Percentiles rank a stretch among this genome's conserved stretches.
phyloP scores from a whole-genome alignment of 2,329 filamentous ascomycete species.

The Fusarium drepaniforme region DNA sequence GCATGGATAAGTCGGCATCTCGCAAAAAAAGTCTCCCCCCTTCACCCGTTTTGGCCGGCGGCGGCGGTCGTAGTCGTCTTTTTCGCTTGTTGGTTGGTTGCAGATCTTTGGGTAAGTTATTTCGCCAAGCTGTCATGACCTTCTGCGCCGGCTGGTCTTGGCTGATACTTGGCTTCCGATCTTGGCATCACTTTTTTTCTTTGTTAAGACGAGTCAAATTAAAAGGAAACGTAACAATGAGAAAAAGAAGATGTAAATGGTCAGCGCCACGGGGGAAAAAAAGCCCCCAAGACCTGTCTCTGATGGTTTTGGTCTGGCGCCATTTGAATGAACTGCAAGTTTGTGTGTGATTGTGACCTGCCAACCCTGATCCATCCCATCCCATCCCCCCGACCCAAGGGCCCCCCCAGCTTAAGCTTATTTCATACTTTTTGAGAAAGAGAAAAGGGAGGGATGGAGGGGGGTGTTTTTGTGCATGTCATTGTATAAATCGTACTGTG shows the following conservation, averaged over 20 bases:
- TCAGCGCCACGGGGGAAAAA: not conserved
- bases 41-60: not conserved
- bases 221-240: not conserved
- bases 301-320: conserved; percentile 1
- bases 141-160: conserved; percentile 2
- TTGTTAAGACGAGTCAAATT: not conserved
- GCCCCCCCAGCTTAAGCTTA: conserved; percentile 44
- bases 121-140: not conserved
- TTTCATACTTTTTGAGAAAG: conserved; percentile 33
- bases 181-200: not conserved
- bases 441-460: not conserved
- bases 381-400: conserved; percentile 18
- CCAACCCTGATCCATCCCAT: conserved; percentile 28
- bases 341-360: conserved; percentile 4
- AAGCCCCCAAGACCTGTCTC: not conserved
- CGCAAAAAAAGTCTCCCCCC: too few relatives aligned
- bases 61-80: not conserved
- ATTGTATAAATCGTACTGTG: not conserved
- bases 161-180: conserved; percentile 4
- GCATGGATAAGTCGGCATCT: conserved; percentile 45
- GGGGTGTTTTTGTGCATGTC: not conserved
- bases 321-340: not conserved
- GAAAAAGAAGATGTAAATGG: not conserved
- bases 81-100: not conserved
- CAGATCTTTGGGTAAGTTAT: not conserved